phyloP scores from a whole-genome alignment of 179 eudicot genomes.

The Pouteria campechiana region DNA sequence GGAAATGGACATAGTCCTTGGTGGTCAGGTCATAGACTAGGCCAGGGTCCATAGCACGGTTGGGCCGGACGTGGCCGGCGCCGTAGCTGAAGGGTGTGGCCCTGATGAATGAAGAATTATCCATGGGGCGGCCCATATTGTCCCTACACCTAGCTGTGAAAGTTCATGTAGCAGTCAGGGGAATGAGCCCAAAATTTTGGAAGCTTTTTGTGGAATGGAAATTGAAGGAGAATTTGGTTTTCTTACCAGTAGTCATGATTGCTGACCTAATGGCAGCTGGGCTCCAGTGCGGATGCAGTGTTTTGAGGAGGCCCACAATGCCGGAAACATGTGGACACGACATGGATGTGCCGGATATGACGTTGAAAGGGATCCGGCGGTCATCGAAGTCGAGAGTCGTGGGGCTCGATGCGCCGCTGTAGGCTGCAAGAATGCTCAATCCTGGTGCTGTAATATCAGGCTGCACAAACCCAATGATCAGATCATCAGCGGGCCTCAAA shows the following conservation, averaged over 20 bases:
- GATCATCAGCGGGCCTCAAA: too few relatives aligned
- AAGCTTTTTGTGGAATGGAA: not conserved
- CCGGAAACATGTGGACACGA: conserved; percentile 76
- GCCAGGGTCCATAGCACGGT: conserved; percentile 57
- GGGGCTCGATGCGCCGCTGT: conserved; percentile 21
- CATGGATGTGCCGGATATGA: conserved; percentile 62
- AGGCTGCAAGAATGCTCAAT: conserved; percentile 54
- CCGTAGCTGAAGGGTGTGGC: conserved; percentile 55
- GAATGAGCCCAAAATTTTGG: not conserved
- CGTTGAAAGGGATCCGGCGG: conserved; percentile 17
- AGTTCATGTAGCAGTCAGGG: not conserved
- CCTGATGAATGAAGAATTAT: not conserved
- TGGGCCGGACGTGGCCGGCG: conserved; percentile 57
- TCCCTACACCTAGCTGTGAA: conserved; percentile 42
- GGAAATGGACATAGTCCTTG: conserved; percentile 41
- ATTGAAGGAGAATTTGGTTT: too few relatives aligned
- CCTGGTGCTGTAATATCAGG: conserved; percentile 83
- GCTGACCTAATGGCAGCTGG: conserved; percentile 76
- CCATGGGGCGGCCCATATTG: conserved; percentile 31
- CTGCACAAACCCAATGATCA: conserved; percentile 16
- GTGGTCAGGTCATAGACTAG: conserved; percentile 41
- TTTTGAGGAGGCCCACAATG: conserved; percentile 51
- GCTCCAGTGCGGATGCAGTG: conserved; percentile 52
- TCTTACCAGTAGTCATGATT: conserved; percentile 66
- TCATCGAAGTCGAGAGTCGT: conserved; percentile 14